Evolutionary conservation across 352 stramenopile genomes (phyloP).

Genomic region (Globisporangium lucens): DNA sequence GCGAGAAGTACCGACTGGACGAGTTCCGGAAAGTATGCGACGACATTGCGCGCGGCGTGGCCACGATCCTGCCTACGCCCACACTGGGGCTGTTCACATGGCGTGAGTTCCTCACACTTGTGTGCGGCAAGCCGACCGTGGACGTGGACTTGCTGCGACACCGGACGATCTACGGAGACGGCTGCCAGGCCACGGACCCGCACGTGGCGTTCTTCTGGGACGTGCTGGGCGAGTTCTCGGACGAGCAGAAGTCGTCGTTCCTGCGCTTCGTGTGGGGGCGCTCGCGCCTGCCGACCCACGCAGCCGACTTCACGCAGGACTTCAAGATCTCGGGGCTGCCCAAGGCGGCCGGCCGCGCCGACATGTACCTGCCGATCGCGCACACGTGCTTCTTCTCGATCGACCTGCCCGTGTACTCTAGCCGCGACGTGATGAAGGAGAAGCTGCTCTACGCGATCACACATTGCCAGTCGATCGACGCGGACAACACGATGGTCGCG

Average conservation of each 20-base stretch:
- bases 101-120: slow-evolving; percentile 85
- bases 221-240: slow-evolving; percentile 78
- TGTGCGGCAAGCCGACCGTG: slow-evolving; percentile 88
- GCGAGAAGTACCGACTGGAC: slow-evolving; percentile 72
- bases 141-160: slow-evolving; percentile 84
- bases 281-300: slow-evolving; percentile 87
- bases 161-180: slow-evolving; percentile 89
- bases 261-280: slow-evolving; percentile 86
- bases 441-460: slow-evolving; percentile 88
- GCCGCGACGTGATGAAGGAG: slow-evolving; percentile 72
- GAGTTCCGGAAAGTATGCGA: slow-evolving; percentile 80
- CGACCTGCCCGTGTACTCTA: slow-evolving; percentile 76
- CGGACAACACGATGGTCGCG: slow-evolving; percentile 87
- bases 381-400: slow-evolving; percentile 92
- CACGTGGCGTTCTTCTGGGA: slow-evolving; percentile 92
- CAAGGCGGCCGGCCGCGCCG: slow-evolving; percentile 64
- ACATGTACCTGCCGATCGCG: slow-evolving; percentile 84
- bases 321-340: slow-evolving; percentile 88
- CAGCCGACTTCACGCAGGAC: slow-evolving; percentile 86
- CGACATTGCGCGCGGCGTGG: slow-evolving; percentile 74
- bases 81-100: slow-evolving; percentile 86
- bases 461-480: slow-evolving; percentile 85
- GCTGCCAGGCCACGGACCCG: slow-evolving; percentile 77
- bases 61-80: slow-evolving; percentile 81
- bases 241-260: slow-evolving; percentile 90